These are phyloP conservation scores for Magnaporthiopsis rhizophila DNA, from an alignment of 2,329 filamentous ascomycete genomes.

Conservation along the genomic window DNA sequence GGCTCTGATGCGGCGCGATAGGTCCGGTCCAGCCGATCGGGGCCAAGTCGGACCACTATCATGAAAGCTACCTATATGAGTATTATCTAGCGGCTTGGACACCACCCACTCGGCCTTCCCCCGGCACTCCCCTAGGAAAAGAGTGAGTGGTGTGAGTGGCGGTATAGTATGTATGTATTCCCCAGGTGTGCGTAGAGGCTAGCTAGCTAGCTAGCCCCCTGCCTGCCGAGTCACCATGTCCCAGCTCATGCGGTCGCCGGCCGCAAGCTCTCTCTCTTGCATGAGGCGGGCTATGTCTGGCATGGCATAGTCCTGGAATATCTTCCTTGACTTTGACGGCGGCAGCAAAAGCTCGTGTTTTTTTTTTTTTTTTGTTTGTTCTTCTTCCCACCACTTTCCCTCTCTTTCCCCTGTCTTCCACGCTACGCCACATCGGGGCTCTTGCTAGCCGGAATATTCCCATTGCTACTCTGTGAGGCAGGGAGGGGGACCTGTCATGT, in stretches of 20 bases:
- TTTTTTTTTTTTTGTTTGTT: too few relatives aligned
- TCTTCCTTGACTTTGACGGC: background rate
- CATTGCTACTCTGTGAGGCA: background rate
- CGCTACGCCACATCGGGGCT: too few relatives aligned
- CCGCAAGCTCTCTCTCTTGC: background rate
- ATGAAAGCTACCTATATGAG: too few relatives aligned
- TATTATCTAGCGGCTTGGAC: background rate
- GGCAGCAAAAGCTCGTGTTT: background rate
- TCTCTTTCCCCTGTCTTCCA: background rate
- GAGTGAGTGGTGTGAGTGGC: too few relatives aligned
- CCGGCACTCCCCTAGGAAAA: background rate
- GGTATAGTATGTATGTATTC: too few relatives aligned
- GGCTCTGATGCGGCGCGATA: background rate
- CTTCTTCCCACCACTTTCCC: too few relatives aligned
- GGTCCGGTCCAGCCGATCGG: background rate
- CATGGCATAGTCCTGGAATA: background rate
- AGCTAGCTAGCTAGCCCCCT: too few relatives aligned
- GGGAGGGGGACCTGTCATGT: background rate
- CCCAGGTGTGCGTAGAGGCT: background rate
- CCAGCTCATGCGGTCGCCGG: too few relatives aligned
- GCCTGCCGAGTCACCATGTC: background rate
- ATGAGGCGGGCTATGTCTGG: background rate
- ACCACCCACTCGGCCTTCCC: background rate
- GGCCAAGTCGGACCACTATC: background rate
- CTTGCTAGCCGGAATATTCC: background rate